A percentile compares a stretch with the other conserved stretches of the same genome.
These are phyloP conservation scores for Kalaharituber pfeilii DNA, from an alignment of 2,329 filamentous ascomycete species.

Conservation along the genomic window DNA sequence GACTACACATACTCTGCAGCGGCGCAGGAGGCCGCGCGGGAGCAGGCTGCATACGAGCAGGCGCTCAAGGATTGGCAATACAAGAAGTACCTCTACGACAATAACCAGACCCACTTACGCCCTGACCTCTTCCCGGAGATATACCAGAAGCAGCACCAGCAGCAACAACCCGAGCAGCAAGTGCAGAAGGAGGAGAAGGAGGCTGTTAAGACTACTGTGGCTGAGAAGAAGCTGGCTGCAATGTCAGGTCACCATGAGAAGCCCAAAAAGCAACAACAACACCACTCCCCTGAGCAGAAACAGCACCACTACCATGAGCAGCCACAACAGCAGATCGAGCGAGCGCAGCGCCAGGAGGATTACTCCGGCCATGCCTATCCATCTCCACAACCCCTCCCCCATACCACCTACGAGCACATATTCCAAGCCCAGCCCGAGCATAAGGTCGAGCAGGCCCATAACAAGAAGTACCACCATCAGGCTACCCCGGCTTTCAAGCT, in stretches of 20 bases:
- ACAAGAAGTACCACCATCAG: neutral
- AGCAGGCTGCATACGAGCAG: neutral
- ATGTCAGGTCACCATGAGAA: no score
- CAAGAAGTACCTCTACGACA: constrained; percentile 1
- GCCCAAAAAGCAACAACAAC: neutral
- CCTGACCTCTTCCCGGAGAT: neutral
- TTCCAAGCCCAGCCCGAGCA: neutral
- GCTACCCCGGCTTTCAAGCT: neutral
- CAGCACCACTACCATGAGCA: neutral
- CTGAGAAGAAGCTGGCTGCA: neutral
- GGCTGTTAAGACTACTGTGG: neutral
- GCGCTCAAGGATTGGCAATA: neutral
- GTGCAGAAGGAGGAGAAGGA: neutral
- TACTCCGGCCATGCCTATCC: neutral
- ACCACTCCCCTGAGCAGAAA: neutral
- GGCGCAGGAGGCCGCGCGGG: neutral
- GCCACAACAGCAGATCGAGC: neutral
- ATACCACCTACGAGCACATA: neutral
- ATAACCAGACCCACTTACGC: neutral
- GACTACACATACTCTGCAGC: neutral
- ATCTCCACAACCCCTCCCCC: neutral
- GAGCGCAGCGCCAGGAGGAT: neutral
- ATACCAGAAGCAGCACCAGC: neutral
- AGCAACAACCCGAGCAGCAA: neutral
- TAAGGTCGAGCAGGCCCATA: neutral